Evolutionary conservation across 106 monocot species (phyloP).

Genomic region (Dactylorhiza incarnata): DNA sequence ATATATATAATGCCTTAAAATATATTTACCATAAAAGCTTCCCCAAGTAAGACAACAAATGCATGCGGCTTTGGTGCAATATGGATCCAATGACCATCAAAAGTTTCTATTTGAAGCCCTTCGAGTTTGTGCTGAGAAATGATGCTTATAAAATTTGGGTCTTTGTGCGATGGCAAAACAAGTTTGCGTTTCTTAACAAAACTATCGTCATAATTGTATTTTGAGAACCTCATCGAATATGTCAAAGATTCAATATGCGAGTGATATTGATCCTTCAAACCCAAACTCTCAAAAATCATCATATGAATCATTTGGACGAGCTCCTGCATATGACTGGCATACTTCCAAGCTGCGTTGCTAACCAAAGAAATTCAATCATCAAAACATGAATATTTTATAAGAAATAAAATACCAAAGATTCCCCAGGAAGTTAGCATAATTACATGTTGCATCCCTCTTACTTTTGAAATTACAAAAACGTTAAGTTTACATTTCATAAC

Average conservation of each 20-base stretch:
- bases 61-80: not conserved
- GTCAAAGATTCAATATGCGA: not conserved
- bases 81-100: not conserved
- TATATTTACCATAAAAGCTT: slow-evolving; percentile 6
- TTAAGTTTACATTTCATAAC: too few species aligned
- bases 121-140: not conserved
- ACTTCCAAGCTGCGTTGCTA: not conserved
- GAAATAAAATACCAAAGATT: too few species aligned
- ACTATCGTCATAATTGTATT: not conserved
- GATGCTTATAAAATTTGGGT: not conserved
- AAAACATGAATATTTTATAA: not conserved
- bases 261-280: not conserved
- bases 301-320: not conserved
- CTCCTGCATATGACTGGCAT: not conserved
- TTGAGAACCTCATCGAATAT: not conserved
- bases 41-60: slow-evolving; percentile 8
- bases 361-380: not conserved
- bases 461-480: too few species aligned
- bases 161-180: not conserved
- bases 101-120: slow-evolving; percentile 1
- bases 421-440: too few species aligned
- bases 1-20: not conserved
- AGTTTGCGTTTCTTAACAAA: not conserved
- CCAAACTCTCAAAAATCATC: not conserved
- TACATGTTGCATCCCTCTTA: too few species aligned